Conservation (phyloP, 2,329 filamentous ascomycete genomes). For the Botrytis tulipae region DNA sequence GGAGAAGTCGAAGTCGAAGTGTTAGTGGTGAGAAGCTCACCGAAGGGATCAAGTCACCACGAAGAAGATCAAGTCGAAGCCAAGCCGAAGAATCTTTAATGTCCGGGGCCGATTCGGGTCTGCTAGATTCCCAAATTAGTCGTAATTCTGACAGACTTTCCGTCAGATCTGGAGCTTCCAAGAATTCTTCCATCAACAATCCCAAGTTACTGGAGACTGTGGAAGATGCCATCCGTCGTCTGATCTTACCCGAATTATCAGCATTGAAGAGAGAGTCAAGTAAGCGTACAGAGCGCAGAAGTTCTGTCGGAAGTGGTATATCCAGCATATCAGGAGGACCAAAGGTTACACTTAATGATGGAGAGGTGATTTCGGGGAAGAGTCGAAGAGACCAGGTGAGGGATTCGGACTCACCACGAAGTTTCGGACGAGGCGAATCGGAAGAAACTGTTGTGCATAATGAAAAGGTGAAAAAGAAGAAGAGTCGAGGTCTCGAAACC, state of each 20-base stretch:
- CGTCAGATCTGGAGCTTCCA: conserved; percentile 52
- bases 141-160: conserved; percentile 58
- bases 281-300: conserved; percentile 52
- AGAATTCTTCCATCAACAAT: conserved; percentile 67
- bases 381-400: conserved; percentile 47
- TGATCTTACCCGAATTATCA: conserved; percentile 84
- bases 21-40: conserved; percentile 46
- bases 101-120: conserved; percentile 55
- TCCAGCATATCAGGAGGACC: conserved; percentile 56
- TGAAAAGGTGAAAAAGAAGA: conserved; percentile 44
- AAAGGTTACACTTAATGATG: conserved; percentile 58
- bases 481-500: conserved; percentile 32
- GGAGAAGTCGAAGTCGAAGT: conserved; percentile 46
- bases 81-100: conserved; percentile 49
- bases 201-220: conserved; percentile 70
- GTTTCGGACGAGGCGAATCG: conserved; percentile 44
- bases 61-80: conserved; percentile 49
- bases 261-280: conserved; percentile 89
- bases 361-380: conserved; percentile 54
- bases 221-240: conserved; percentile 69
- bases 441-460: conserved; percentile 50
- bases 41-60: conserved; percentile 46
- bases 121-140: conserved; percentile 50
- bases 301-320: conserved; percentile 43
- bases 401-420: conserved; percentile 31